Evolutionary conservation across 129 eudicot species (phyloP).

Genomic region (Lactuca sativa): DNA sequence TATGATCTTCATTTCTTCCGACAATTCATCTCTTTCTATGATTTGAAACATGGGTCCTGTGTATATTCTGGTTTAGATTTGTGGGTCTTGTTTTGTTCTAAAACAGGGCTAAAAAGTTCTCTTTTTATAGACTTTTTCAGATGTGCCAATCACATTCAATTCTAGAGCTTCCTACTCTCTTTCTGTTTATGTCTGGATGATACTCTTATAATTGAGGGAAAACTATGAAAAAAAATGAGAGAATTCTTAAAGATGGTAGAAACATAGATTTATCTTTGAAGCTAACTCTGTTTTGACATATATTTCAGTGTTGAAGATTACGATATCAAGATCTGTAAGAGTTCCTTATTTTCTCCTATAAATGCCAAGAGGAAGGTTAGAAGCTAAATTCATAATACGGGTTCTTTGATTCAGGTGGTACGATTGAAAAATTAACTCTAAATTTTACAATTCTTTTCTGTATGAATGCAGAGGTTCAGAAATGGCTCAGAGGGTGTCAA

Average conservation of each 20-base stretch:
- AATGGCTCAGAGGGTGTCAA: constrained; percentile 61
- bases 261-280: neutral
- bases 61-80: constrained; percentile 3
- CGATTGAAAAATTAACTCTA: neutral
- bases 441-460: neutral
- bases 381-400: constrained; percentile 1
- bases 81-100: constrained; percentile 30
- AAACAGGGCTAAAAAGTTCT: constrained; percentile 12
- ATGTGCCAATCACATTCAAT: neutral
- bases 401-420: neutral
- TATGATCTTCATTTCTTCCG: neutral
- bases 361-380: constrained; percentile 68
- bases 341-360: neutral
- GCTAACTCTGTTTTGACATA: constrained; percentile 21
- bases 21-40: neutral
- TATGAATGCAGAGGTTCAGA: constrained; percentile 49
- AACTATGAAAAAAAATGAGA: no score
- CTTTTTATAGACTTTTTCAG: constrained; percentile 15
- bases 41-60: constrained; percentile 30
- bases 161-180: neutral
- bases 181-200: neutral
- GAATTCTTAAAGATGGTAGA: neutral
- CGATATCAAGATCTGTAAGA: constrained; percentile 25
- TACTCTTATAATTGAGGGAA: neutral
- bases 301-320: constrained; percentile 29